Percentiles rank a stretch among this genome's conserved stretches.
Evolutionary conservation across 2,329 filamentous ascomycete species (phyloP).

Genomic region (Diatrype stigma): DNA sequence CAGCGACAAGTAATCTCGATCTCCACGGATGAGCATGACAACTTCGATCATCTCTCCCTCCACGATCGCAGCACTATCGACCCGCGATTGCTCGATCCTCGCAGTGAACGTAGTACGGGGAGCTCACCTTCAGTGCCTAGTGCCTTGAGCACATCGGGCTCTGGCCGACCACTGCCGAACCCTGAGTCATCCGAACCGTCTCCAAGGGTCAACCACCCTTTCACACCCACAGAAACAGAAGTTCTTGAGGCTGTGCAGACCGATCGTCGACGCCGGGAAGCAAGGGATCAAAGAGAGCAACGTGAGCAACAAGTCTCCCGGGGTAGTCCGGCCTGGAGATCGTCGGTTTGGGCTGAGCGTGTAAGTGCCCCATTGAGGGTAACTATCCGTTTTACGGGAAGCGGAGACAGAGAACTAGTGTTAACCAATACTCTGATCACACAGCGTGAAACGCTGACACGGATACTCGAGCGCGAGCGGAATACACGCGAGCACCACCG

Average conservation of each 20-base stretch:
- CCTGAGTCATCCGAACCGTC: conserved; percentile 29
- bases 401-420: conserved; percentile 13
- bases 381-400: conserved; percentile 5
- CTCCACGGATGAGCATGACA: conserved; percentile 54
- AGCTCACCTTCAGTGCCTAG: conserved; percentile 27
- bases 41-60: conserved; percentile 53
- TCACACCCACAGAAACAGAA: conserved; percentile 50
- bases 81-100: conserved; percentile 45
- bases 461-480: conserved; percentile 28
- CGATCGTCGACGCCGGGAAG: conserved; percentile 47
- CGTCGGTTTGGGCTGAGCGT: conserved; percentile 26
- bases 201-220: conserved; percentile 45
- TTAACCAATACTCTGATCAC: conserved; percentile 6
- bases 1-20: conserved; percentile 67
- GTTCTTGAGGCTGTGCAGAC: conserved; percentile 54
- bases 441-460: conserved; percentile 28
- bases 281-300: conserved; percentile 30
- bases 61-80: conserved; percentile 53
- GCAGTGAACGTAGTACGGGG: conserved; percentile 36
- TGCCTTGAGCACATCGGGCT: conserved; percentile 27
- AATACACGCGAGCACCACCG: conserved; percentile 22
- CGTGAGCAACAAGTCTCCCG: conserved; percentile 16
- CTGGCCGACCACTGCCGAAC: conserved; percentile 23
- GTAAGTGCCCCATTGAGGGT: conserved; percentile 24
- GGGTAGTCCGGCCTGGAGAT: conserved; percentile 22